These are phyloP conservation scores for Gossypium lobatum DNA, from an alignment of 441 rosid genomes.

Conservation along the genomic window DNA sequence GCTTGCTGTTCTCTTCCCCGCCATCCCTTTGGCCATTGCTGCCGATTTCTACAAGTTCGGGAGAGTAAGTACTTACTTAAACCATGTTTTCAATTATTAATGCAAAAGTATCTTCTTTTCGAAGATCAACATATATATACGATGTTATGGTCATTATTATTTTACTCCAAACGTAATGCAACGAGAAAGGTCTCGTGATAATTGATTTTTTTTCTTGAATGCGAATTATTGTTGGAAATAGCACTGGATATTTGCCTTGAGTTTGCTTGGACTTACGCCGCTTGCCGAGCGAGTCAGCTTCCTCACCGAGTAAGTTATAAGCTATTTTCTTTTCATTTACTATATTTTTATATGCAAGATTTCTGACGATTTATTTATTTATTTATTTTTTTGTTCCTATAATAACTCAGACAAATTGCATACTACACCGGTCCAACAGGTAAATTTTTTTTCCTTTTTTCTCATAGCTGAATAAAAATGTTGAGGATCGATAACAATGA, in stretches of 20 bases:
- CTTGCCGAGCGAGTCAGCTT: conserved; percentile 72
- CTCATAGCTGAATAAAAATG: background rate
- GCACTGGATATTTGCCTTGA: conserved; percentile 57
- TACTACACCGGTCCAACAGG: conserved; percentile 66
- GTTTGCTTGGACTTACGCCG: conserved; percentile 55
- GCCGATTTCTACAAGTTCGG: conserved; percentile 38
- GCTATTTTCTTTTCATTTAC: background rate
- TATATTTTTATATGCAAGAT: background rate
- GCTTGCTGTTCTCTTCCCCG: conserved; percentile 52
- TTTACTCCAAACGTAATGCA: too few relatives aligned
- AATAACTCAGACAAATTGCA: conserved; percentile 47
- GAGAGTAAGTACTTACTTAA: conserved; percentile 27
- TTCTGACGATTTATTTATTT: background rate
- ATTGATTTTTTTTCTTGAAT: background rate
- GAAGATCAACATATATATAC: background rate
- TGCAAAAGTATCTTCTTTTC: background rate
- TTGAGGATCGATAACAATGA: background rate
- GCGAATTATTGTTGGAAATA: conserved; percentile 1
- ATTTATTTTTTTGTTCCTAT: background rate
- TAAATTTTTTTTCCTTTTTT: conserved; percentile 14
- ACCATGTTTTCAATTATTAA: background rate
- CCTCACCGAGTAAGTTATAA: conserved; percentile 50
- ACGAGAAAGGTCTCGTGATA: too few relatives aligned
- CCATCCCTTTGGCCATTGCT: conserved; percentile 46
- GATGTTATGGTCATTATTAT: background rate